Evolutionary conservation across 2,329 filamentous ascomycete genomes (phyloP).

Genomic region (Epichloe coenophiala): DNA sequence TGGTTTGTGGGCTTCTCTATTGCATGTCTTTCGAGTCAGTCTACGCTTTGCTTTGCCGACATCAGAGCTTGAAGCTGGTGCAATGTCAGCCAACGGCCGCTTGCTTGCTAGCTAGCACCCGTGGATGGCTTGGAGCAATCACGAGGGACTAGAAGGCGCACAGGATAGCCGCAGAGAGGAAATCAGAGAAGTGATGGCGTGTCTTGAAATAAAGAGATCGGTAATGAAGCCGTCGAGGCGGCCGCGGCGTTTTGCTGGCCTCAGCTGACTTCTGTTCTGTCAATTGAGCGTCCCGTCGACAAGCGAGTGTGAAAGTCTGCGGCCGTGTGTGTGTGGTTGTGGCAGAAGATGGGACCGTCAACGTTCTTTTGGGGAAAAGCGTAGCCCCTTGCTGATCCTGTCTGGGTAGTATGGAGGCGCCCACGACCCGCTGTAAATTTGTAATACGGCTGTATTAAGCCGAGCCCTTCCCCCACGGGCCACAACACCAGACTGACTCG

Average conservation of each 20-base stretch:
- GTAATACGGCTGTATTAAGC: no score
- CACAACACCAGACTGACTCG: no score
- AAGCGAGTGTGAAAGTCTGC: background rate
- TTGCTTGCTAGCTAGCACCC: background rate
- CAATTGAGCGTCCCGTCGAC: background rate
- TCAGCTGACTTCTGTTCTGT: no score
- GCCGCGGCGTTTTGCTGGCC: background rate
- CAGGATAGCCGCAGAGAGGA: background rate
- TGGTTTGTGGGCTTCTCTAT: background rate
- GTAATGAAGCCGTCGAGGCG: no score
- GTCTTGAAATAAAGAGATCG: background rate
- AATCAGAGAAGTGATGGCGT: background rate
- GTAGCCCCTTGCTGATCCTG: no score
- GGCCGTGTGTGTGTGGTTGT: background rate
- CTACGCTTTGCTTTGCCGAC: background rate
- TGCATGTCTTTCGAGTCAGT: background rate
- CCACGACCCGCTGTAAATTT: no score
- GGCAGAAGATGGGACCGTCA: background rate
- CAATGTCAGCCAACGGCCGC: background rate
- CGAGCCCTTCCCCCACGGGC: no score
- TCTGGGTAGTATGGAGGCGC: no score
- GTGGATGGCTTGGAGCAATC: background rate
- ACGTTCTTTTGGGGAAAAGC: background rate
- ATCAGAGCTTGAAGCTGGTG: background rate
- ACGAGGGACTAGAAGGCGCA: background rate